These are phyloP conservation scores for Priceomyces haplophilus DNA, from an alignment of 805 yeast genomes.

Conservation along the genomic window DNA sequence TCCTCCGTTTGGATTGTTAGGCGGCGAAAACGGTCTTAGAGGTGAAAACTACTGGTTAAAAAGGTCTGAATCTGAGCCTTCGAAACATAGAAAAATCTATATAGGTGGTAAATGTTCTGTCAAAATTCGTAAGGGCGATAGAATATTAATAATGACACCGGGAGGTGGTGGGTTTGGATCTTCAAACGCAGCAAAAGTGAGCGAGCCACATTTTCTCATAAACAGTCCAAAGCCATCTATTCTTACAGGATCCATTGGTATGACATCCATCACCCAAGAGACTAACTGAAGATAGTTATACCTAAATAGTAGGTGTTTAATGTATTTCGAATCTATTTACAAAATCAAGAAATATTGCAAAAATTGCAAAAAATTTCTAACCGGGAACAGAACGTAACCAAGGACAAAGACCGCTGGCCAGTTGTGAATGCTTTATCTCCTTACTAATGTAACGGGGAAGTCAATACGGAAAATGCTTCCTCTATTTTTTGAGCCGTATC, in stretches of 20 bases:
- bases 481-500: too few species aligned
- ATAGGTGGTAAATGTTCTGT: slow-evolving; percentile 36
- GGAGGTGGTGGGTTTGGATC: slow-evolving; percentile 46
- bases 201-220: slow-evolving; percentile 19
- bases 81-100: slow-evolving; percentile 19
- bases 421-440: too few species aligned
- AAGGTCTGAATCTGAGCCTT: slow-evolving; percentile 13
- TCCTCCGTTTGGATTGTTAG: slow-evolving; percentile 83
- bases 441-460: too few species aligned
- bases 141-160: slow-evolving; percentile 38
- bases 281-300: too few species aligned
- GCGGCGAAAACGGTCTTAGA: slow-evolving; percentile 73
- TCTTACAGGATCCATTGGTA: slow-evolving; percentile 37
- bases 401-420: too few species aligned
- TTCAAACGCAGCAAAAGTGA: background rate
- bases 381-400: too few species aligned
- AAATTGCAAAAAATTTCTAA: too few species aligned
- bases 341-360: background rate
- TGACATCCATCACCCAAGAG: slow-evolving; percentile 32
- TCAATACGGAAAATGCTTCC: too few species aligned
- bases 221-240: slow-evolving; percentile 20
- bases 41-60: slow-evolving; percentile 50
- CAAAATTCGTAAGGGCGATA: slow-evolving; percentile 36
- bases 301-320: background rate
- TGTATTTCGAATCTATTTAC: background rate